These are phyloP conservation scores for Aspergillus taichungensis DNA, from an alignment of 495 filamentous ascomycete genomes.

Conservation along the genomic window DNA sequence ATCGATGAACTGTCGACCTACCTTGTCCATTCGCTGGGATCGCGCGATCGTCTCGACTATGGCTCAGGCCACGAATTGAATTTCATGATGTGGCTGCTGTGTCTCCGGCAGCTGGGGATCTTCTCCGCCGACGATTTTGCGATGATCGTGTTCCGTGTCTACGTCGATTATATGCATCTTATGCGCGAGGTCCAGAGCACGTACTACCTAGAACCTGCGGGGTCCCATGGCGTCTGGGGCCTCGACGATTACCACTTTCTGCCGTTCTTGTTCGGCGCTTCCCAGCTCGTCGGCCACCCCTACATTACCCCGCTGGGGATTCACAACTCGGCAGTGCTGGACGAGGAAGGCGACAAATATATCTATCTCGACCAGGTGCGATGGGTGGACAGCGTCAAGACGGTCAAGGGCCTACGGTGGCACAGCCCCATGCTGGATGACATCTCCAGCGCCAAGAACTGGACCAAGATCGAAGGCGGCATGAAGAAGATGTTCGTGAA, in stretches of 20 bases:
- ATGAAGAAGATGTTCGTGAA: constrained; percentile 95
- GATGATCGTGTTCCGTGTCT: constrained; percentile 64
- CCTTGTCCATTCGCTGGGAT: constrained; percentile 74
- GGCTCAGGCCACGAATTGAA: constrained; percentile 96
- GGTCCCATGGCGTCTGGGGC: constrained; percentile 93
- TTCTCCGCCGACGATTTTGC: constrained; percentile 58
- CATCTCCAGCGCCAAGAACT: constrained; percentile 84
- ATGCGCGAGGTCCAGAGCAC: constrained; percentile 78
- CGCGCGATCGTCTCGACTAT: constrained; percentile 85
- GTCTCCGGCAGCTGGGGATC: constrained; percentile 70
- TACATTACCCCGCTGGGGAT: constrained; percentile 82
- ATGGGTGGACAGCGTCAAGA: constrained; percentile 95
- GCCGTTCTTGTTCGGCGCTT: constrained; percentile 94
- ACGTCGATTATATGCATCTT: constrained; percentile 69
- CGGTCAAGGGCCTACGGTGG: constrained; percentile 90
- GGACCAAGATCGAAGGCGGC: constrained; percentile 86
- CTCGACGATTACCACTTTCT: constrained; percentile 94
- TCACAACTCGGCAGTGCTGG: constrained; percentile 75
- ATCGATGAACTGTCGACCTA: constrained; percentile 69
- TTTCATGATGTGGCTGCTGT: constrained; percentile 89
- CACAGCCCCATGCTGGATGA: constrained; percentile 98
- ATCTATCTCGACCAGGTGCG: constrained; percentile 86
- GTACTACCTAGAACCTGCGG: constrained; percentile 93
- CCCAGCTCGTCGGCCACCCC: constrained; percentile 78
- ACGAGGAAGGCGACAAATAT: constrained; percentile 74